These are phyloP conservation scores for Fusarium poae DNA, from an alignment of 2,329 filamentous ascomycete genomes.

Conservation along the genomic window DNA sequence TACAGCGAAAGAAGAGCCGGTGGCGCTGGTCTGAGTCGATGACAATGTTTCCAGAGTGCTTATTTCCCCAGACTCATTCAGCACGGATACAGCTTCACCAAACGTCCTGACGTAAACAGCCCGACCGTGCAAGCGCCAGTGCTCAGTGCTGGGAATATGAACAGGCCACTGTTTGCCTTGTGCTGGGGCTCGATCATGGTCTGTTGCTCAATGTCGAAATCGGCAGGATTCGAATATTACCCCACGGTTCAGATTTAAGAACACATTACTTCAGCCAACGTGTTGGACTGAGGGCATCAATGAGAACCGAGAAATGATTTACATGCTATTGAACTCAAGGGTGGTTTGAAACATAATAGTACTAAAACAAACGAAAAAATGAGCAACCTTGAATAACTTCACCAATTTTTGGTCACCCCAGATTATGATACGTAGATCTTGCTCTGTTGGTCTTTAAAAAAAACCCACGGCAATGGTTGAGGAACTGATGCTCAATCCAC, in stretches of 20 bases:
- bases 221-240: neutral
- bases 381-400: conserved; percentile 15
- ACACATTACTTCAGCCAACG: conserved; percentile 12
- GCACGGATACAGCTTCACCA: conserved; percentile 9
- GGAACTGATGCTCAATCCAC: conserved; percentile 35
- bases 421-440: conserved; percentile 36
- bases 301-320: conserved; percentile 19
- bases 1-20: conserved; percentile 47
- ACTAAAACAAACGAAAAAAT: conserved; percentile 33
- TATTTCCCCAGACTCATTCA: conserved; percentile 38
- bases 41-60: conserved; percentile 19
- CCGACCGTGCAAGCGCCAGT: neutral
- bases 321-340: conserved; percentile 25
- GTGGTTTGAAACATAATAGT: conserved; percentile 26
- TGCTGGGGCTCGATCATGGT: neutral
- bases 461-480: conserved; percentile 33
- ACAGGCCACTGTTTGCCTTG: neutral
- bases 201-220: neutral
- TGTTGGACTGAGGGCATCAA: conserved; percentile 7
- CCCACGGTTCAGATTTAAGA: conserved; percentile 6
- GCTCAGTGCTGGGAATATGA: neutral
- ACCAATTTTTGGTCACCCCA: conserved; percentile 19
- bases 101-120: conserved; percentile 20
- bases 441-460: conserved; percentile 37
- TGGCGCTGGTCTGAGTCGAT: conserved; percentile 40